Evolutionary conservation across 83 land plant species (phyloP).

Genomic region (Picea abies): DNA sequence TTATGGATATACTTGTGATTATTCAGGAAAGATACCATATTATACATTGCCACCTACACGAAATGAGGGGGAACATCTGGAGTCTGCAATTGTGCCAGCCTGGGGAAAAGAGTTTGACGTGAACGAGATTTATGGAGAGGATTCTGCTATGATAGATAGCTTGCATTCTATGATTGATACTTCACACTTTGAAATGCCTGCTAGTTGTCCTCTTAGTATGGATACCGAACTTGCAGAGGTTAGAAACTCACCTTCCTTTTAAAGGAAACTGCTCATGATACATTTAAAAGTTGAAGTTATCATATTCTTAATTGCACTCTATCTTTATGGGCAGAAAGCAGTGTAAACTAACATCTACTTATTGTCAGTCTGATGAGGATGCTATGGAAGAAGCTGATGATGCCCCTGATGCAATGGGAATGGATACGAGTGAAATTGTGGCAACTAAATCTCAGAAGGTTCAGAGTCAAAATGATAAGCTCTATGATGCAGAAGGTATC

Average conservation of each 20-base stretch:
- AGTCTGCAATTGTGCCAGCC: constrained; percentile 70
- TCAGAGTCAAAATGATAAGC: constrained; percentile 65
- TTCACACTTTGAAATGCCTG: constrained; percentile 66
- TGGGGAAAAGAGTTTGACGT: constrained; percentile 86
- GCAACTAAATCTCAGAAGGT: constrained; percentile 20
- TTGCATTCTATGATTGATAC: constrained; percentile 69
- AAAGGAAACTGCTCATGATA: background rate
- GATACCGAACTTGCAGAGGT: constrained; percentile 69
- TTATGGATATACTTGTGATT: background rate
- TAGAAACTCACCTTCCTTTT: background rate
- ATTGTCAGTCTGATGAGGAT: constrained; percentile 37
- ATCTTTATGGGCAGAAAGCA: background rate
- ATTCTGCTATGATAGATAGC: constrained; percentile 78
- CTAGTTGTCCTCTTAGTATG: constrained; percentile 72
- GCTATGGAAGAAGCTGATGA: constrained; percentile 49
- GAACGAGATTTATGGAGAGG: constrained; percentile 71
- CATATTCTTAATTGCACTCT: background rate
- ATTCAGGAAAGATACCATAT: constrained; percentile 90
- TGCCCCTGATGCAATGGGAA: constrained; percentile 22
- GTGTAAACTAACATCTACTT: background rate
- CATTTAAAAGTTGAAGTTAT: background rate
- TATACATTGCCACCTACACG: constrained; percentile 84
- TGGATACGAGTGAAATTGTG: constrained; percentile 30
- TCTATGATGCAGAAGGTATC: constrained; percentile 88
- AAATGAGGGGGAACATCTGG: constrained; percentile 38